Evolutionary conservation across 306 rosid genomes (phyloP).

Genomic region (Quercus variabilis): DNA sequence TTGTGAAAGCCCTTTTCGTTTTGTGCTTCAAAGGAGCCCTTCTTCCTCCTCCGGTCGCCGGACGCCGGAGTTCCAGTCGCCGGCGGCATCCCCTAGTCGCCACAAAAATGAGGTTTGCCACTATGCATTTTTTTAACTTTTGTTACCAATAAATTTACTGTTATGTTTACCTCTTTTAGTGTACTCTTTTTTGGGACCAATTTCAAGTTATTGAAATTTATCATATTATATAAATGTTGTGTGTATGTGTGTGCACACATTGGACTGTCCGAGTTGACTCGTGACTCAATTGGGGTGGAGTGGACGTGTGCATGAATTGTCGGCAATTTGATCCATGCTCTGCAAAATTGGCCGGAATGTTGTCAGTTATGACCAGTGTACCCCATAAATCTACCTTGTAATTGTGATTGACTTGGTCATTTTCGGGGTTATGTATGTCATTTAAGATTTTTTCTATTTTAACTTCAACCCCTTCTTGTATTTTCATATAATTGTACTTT

Average conservation of each 20-base stretch:
- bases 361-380: slow-evolving; percentile 8
- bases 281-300: slow-evolving; percentile 24
- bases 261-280: slow-evolving; percentile 27
- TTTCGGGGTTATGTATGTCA: slow-evolving; percentile 33
- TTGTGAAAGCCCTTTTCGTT: slow-evolving; percentile 72
- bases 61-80: slow-evolving; percentile 67
- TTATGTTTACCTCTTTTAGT: neutral
- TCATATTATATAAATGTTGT: neutral
- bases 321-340: slow-evolving; percentile 35
- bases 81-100: slow-evolving; percentile 52
- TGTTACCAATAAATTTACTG: neutral
- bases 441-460: slow-evolving; percentile 12
- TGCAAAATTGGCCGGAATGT: slow-evolving; percentile 31
- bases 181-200: neutral
- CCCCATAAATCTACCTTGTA: slow-evolving; percentile 2
- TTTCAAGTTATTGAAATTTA: neutral
- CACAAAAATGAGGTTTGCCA: slow-evolving; percentile 53
- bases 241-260: neutral
- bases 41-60: slow-evolving; percentile 43
- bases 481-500: slow-evolving; percentile 30
- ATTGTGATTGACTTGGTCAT: neutral
- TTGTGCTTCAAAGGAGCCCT: slow-evolving; percentile 44
- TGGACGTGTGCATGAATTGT: slow-evolving; percentile 16
- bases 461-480: neutral
- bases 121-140: neutral